phyloP scores from a whole-genome alignment of 2,329 filamentous ascomycete genomes.

The Fusarium chaquense region DNA sequence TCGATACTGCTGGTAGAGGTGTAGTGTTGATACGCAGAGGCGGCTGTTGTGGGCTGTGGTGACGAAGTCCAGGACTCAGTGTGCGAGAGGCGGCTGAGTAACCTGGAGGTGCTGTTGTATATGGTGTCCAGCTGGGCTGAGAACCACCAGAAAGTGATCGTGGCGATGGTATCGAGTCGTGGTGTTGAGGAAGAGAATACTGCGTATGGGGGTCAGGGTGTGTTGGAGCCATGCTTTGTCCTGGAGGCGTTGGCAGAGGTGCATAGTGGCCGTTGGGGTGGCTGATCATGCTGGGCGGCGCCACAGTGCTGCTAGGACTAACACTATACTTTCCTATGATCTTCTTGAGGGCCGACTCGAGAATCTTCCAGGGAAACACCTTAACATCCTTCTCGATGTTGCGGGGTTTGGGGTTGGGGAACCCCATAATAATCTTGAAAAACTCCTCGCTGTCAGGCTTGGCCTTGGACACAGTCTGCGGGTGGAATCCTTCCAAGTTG shows the following conservation, averaged over 20 bases:
- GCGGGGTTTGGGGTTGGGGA: slow-evolving; percentile 91
- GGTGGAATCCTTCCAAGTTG: slow-evolving; percentile 94
- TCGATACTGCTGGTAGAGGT: slow-evolving; percentile 53
- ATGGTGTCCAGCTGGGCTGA: slow-evolving; percentile 62
- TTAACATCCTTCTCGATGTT: slow-evolving; percentile 99
- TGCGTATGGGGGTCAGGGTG: slow-evolving; percentile 53
- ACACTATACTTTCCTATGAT: slow-evolving; percentile 95
- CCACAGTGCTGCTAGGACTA: slow-evolving; percentile 57
- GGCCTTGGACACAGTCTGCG: slow-evolving; percentile 91
- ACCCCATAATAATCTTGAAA: slow-evolving; percentile 99
- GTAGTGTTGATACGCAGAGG: slow-evolving; percentile 55
- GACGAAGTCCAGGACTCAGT: slow-evolving; percentile 55
- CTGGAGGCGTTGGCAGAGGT: slow-evolving; percentile 61
- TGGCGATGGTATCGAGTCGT: slow-evolving; percentile 65
- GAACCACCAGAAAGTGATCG: slow-evolving; percentile 64
- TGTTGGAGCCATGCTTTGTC: slow-evolving; percentile 50
- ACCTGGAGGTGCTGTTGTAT: slow-evolving; percentile 52
- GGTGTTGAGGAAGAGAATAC: slow-evolving; percentile 59
- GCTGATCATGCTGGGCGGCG: slow-evolving; percentile 57
- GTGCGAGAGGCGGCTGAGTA: slow-evolving; percentile 56
- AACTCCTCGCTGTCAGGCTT: slow-evolving; percentile 95
- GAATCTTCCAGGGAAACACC: slow-evolving; percentile 95
- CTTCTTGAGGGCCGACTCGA: slow-evolving; percentile 90
- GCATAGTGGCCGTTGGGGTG: slow-evolving; percentile 57
- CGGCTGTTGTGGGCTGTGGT: slow-evolving; percentile 53